These are phyloP conservation scores for Phytophthora syringae DNA, from an alignment of 352 stramenopile genomes.

Conservation along the genomic window DNA sequence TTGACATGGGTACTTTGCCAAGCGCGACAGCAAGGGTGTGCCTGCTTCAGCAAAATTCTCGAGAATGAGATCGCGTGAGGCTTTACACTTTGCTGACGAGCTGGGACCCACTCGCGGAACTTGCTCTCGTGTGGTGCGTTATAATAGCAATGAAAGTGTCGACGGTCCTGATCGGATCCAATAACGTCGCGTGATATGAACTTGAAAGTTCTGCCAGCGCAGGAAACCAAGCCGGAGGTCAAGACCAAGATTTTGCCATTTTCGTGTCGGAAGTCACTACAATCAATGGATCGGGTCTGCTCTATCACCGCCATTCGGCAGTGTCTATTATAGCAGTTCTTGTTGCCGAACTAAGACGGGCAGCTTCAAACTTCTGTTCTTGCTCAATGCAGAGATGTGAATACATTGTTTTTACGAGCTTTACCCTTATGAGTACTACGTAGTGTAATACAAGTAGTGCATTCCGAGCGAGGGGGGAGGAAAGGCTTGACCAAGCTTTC, in stretches of 20 bases:
- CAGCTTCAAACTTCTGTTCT: background rate
- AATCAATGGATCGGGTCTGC: background rate
- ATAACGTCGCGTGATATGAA: conserved; percentile 57
- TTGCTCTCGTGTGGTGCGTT: conserved; percentile 67
- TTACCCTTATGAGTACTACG: too few species aligned
- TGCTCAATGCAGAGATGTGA: background rate
- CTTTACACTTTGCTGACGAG: conserved; percentile 47
- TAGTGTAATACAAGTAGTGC: too few species aligned
- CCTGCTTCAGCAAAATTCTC: too few species aligned
- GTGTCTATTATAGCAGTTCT: background rate
- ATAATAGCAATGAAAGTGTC: conserved; percentile 57
- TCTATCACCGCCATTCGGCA: background rate
- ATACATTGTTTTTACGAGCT: background rate
- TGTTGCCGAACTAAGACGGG: background rate
- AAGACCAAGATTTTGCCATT: conserved; percentile 51
- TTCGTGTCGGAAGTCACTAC: conserved; percentile 4
- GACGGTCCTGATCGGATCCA: conserved; percentile 63
- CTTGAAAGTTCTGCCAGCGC: conserved; percentile 46
- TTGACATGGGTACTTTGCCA: too few species aligned
- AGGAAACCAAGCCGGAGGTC: conserved; percentile 54
- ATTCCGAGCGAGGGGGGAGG: too few species aligned
- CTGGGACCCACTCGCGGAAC: conserved; percentile 42
- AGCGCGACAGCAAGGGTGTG: too few species aligned
- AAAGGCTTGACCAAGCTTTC: too few species aligned
- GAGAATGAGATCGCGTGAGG: too few species aligned